Percentiles rank a stretch among this genome's conserved stretches.
These are phyloP conservation scores for Penicillium pancosmium DNA, from an alignment of 495 filamentous ascomycete genomes.

Conservation along the genomic window DNA sequence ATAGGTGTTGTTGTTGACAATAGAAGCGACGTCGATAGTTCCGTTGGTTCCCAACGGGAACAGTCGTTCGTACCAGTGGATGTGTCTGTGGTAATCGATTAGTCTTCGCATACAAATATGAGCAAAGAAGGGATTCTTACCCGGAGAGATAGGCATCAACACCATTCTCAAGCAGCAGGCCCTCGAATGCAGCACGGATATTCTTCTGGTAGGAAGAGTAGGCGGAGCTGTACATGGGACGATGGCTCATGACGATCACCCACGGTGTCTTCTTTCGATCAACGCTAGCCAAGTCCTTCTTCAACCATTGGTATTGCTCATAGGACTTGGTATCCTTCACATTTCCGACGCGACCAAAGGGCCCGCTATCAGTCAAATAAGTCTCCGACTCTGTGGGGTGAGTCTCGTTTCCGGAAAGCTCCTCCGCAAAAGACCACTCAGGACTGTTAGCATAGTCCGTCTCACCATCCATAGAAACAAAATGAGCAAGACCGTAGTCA, in stretches of 20 bases:
- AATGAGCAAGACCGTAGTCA: conserved; percentile 57
- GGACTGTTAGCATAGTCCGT: conserved; percentile 52
- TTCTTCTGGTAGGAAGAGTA: conserved; percentile 46
- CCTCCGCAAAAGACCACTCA: conserved; percentile 44
- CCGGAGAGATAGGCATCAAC: conserved; percentile 59
- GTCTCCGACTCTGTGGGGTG: conserved; percentile 45
- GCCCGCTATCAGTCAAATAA: conserved; percentile 50
- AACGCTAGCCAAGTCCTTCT: conserved; percentile 48
- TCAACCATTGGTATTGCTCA: conserved; percentile 52
- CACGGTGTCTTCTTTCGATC: conserved; percentile 55
- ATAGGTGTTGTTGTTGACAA: conserved; percentile 47
- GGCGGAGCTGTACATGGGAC: conserved; percentile 57
- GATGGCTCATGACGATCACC: conserved; percentile 59
- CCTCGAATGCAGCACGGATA: conserved; percentile 54
- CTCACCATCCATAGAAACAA: conserved; percentile 51
- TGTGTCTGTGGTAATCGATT: conserved; percentile 33
- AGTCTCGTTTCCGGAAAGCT: conserved; percentile 42
- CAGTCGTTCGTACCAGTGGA: conserved; percentile 58
- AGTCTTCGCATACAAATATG: neutral
- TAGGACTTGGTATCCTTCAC: conserved; percentile 48
- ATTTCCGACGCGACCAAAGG: conserved; percentile 46
- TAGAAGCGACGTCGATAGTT: conserved; percentile 41
- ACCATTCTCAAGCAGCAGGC: conserved; percentile 55
- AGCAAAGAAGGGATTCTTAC: conserved; percentile 8
- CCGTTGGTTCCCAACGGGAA: conserved; percentile 38